phyloP scores from a whole-genome alignment of 441 rosid genomes.

The California macrophylla region DNA sequence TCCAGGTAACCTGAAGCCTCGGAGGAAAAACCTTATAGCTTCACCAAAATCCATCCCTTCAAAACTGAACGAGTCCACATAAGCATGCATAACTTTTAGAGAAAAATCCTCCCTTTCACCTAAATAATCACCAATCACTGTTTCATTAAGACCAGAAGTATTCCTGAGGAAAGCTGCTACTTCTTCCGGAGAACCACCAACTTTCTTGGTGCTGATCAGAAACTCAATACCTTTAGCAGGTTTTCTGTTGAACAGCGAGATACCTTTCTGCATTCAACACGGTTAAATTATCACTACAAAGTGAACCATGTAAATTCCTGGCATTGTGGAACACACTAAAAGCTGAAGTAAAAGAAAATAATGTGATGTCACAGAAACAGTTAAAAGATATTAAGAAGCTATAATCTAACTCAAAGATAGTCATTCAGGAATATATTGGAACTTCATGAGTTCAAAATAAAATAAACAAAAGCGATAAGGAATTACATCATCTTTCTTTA shows the following conservation, averaged over 20 bases:
- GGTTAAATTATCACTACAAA: constrained; percentile 28
- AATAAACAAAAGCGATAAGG: too few relatives aligned
- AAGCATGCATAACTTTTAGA: constrained; percentile 90
- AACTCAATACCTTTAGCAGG: constrained; percentile 91
- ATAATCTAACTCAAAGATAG: background rate
- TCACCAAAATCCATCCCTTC: constrained; percentile 83
- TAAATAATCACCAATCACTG: constrained; percentile 87
- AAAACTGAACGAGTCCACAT: constrained; percentile 88
- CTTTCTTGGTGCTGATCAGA: constrained; percentile 56
- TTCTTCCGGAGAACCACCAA: constrained; percentile 74
- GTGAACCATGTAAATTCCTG: constrained; percentile 10
- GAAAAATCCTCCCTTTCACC: constrained; percentile 95
- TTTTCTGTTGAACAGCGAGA: constrained; percentile 74
- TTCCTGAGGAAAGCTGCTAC: constrained; percentile 69
- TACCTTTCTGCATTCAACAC: constrained; percentile 71
- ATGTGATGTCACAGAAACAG: background rate
- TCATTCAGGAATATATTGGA: too few relatives aligned
- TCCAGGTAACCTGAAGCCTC: constrained; percentile 90
- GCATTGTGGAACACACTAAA: constrained; percentile 5
- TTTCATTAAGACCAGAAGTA: constrained; percentile 64
- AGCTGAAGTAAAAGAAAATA: background rate
- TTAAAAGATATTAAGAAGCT: background rate
- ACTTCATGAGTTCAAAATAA: too few relatives aligned
- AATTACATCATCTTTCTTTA: too few relatives aligned
- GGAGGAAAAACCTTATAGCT: constrained; percentile 84